phyloP scores from a whole-genome alignment of 305 asterid species.

The Lippia alba region DNA sequence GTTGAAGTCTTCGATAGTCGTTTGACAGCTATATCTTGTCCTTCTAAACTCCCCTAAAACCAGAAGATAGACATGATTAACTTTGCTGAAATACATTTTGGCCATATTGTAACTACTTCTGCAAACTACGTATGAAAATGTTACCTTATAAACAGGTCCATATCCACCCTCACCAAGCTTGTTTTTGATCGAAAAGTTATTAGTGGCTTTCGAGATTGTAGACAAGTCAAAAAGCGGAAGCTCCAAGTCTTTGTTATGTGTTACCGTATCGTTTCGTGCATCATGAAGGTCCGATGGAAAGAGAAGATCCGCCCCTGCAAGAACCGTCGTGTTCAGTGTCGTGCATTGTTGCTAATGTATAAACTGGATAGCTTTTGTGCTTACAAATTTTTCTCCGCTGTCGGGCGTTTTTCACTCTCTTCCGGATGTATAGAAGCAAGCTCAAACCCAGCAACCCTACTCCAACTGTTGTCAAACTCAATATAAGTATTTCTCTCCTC shows the following conservation, averaged over 20 bases:
- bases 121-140: background rate
- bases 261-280: background rate
- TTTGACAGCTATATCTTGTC: slow-evolving; percentile 46
- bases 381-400: background rate
- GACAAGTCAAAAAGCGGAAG: slow-evolving; percentile 36
- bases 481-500: background rate
- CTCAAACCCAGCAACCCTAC: slow-evolving; percentile 10
- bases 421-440: slow-evolving; percentile 13
- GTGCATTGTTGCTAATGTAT: no score
- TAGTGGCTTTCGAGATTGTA: slow-evolving; percentile 41
- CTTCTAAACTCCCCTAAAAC: slow-evolving; percentile 42
- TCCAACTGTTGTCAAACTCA: background rate
- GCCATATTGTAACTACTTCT: background rate
- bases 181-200: slow-evolving; percentile 41
- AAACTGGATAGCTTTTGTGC: no score
- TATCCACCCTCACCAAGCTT: slow-evolving; percentile 62
- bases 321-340: no score
- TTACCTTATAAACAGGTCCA: slow-evolving; percentile 48
- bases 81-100: no score
- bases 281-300: background rate
- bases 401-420: background rate
- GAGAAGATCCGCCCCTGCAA: background rate
- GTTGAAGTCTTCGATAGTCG: slow-evolving; percentile 41
- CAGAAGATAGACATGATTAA: background rate
- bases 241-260: slow-evolving; percentile 27